These are phyloP conservation scores for Acer negundo DNA, from an alignment of 345 rosid species.

Conservation along the genomic window DNA sequence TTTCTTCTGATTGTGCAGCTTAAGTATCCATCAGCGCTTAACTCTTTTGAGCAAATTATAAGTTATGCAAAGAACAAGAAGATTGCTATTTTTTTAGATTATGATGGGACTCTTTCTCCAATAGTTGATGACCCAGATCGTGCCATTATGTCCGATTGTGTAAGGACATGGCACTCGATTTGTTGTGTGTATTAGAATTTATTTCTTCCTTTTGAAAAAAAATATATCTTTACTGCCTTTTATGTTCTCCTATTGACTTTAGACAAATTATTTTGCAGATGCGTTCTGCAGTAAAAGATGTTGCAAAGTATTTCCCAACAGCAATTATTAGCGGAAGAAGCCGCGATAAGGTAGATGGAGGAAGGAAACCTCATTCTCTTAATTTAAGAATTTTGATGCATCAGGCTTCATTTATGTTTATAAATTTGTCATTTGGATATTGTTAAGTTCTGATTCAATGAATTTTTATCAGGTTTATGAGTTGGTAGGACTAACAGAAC, in stretches of 20 bases:
- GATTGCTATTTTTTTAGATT: constrained; percentile 86
- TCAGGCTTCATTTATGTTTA: not conserved
- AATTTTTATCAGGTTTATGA: constrained; percentile 62
- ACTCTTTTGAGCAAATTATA: constrained; percentile 56
- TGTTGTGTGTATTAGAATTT: constrained; percentile 3
- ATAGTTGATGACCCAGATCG: constrained; percentile 90
- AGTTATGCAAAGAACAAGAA: constrained; percentile 63
- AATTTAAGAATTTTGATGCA: not conserved
- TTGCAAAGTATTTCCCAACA: constrained; percentile 79
- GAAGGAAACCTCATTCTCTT: not conserved
- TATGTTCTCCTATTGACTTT: not conserved
- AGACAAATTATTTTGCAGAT: constrained; percentile 46
- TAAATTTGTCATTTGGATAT: not conserved
- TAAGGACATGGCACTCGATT: constrained; percentile 32
- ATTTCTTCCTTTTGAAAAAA: not conserved
- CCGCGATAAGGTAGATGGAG: constrained; percentile 68
- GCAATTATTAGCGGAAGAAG: constrained; percentile 97
- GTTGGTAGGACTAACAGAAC: constrained; percentile 91
- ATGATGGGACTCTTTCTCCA: constrained; percentile 94
- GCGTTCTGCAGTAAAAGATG: constrained; percentile 85
- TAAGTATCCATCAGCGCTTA: constrained; percentile 83
- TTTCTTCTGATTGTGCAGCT: constrained; percentile 43
- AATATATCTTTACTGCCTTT: not conserved
- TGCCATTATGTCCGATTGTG: constrained; percentile 72
- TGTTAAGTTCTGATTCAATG: constrained; percentile 11